Base-by-base conservation (phyloP, 2,329 filamentous ascomycete genomes). In the Aureobasidium sp. region DNA sequence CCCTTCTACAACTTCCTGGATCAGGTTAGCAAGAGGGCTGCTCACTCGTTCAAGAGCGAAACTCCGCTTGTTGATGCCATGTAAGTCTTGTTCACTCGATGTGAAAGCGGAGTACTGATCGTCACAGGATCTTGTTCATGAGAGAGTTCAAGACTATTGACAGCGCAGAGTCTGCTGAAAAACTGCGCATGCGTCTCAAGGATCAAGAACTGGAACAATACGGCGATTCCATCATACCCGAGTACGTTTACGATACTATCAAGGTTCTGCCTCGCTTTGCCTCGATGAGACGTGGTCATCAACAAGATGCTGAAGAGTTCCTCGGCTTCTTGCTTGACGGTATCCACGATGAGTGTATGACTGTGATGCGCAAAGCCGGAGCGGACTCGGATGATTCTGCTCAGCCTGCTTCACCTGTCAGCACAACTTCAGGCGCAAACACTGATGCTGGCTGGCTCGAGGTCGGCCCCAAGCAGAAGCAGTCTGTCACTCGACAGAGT, bases 301-400 rank as follows among this genome's bases (percentile, higher is more conserved):
- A 99, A 73, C 93, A 99, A 79, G 94, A 99, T 77, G 94, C 94
- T 1, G 91, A 99, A 72, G 94, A 99, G 71, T 99, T 99, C 68
- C 79, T 99, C 27, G 93, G 92, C 0, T 96, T 97, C 73, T 80
- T 99, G 37, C 81, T 99, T 4, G 92, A 96, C 70, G 90, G 91
- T 52, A 84, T 99, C 37, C 92, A 97, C 69, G 92, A 97, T 66
- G 94, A 99, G 74, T 97, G 92, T 72, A 85, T 86, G 17, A 82
- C 87, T 62, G 87, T 93, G 51, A 89, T 95, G 78, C 84, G 84
- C 66, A 64, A 61, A 20, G 49, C 49, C 22, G 58, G 60, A 31
- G 20, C 42, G 3, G 31, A 78, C 77, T 45, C 52, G n/a, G 42
- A 57, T 3, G 49, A 53, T n/a, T 45, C 61, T 14, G 52, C 61